Evolutionary conservation across 768 basidiomycete genomes (phyloP).

Genomic region (Serendipita indica): DNA sequence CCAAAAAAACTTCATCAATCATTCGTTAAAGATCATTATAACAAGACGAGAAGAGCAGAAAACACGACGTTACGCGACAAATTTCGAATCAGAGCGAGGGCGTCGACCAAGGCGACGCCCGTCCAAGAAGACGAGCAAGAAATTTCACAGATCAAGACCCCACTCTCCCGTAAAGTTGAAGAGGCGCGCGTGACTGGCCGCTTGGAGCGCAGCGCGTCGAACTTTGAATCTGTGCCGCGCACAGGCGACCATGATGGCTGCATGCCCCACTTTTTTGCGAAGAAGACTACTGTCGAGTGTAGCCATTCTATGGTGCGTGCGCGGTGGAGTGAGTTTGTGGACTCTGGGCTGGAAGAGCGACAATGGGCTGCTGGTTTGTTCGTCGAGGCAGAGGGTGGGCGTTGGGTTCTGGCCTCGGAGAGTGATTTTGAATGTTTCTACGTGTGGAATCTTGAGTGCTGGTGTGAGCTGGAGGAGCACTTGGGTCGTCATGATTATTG

Average conservation of each 20-base stretch:
- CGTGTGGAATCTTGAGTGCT: not conserved
- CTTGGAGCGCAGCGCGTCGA: not conserved
- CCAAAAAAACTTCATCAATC: not conserved
- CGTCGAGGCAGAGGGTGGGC: not conserved
- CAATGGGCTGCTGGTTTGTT: not conserved
- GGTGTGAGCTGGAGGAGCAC: not conserved
- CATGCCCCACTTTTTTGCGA: conserved; percentile 3
- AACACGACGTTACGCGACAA: not conserved
- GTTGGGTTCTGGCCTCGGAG: not conserved
- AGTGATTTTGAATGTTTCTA: not conserved
- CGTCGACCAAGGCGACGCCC: not conserved
- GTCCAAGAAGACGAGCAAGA: not conserved
- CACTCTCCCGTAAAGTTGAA: conserved; percentile 9
- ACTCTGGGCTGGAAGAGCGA: not conserved
- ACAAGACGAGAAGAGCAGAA: not conserved
- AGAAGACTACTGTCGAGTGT: not conserved
- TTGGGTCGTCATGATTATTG: not conserved
- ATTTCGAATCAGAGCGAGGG: not conserved
- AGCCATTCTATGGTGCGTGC: not conserved
- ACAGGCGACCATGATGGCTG: conserved; percentile 4
- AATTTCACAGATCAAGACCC: not conserved
- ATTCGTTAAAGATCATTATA: not conserved
- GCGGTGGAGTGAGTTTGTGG: not conserved
- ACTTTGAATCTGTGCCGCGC: not conserved
- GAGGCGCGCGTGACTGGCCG: not conserved